Percentiles rank a stretch among this genome's conserved stretches.
Conservation (phyloP, 2,329 filamentous ascomycete genomes). For the Aspergillus caelatus region DNA sequence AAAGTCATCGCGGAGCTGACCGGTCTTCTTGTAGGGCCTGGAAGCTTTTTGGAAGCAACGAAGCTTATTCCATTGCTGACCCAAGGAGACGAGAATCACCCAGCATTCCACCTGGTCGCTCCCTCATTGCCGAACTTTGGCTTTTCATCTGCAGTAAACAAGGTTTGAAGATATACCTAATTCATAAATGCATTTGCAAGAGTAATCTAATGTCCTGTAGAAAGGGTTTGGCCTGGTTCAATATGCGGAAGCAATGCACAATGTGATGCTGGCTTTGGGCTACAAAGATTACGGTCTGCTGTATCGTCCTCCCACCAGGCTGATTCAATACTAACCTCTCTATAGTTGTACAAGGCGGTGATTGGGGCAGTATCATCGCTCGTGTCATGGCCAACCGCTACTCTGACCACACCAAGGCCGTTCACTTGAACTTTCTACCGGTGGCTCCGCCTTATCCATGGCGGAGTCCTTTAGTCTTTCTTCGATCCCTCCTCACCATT, state of each 20-base stretch:
- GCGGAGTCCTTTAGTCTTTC: conserved; percentile 59
- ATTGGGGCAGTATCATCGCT: conserved; percentile 70
- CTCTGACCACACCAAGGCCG: conserved; percentile 59
- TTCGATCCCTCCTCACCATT: conserved; percentile 30
- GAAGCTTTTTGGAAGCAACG: conserved; percentile 63
- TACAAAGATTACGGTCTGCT: conserved; percentile 60
- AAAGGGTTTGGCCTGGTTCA: conserved; percentile 62
- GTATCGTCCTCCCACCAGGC: background rate
- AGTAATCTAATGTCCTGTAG: conserved; percentile 29
- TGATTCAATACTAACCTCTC: background rate
- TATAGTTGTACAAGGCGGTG: conserved; percentile 62
- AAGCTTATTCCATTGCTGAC: conserved; percentile 51
- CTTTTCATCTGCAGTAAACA: conserved; percentile 52
- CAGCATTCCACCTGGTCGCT: conserved; percentile 57
- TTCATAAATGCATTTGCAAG: background rate
- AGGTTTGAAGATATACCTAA: conserved; percentile 20
- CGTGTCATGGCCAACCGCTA: conserved; percentile 64
- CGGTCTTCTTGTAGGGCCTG: conserved; percentile 53
- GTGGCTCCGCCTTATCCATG: conserved; percentile 53
- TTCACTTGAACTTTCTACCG: conserved; percentile 63
- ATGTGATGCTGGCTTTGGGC: conserved; percentile 69
- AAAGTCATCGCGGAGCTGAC: background rate
- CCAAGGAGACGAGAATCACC: conserved; percentile 34
- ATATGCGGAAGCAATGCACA: conserved; percentile 67
- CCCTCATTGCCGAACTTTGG: conserved; percentile 61